Base-by-base conservation (phyloP, 1,139 yeast species). In the Yarrowia galli region DNA sequence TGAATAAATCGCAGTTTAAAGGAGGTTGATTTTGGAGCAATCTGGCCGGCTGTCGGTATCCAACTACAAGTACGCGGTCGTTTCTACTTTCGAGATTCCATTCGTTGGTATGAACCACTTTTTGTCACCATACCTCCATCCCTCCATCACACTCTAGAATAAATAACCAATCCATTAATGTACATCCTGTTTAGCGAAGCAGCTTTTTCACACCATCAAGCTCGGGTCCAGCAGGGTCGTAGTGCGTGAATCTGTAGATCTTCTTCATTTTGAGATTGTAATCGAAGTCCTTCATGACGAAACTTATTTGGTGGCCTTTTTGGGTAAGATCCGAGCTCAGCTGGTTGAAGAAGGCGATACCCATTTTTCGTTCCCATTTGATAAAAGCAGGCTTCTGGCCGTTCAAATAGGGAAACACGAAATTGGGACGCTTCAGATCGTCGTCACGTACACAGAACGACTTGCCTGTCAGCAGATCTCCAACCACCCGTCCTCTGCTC, bases 401-500 rank as follows among this genome's bases (percentile, higher is more conserved):
- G 35, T 16, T 18, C 9, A 22, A 16, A 13, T 8, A 46, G 13
- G 49, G 32, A 6, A 46, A 46, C 20, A 23, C 18, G 32, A 46
- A 46, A 16, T 23, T 46, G 32, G 18, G 49, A 2, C 18, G 18
- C 2, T n/a, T 18, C 15, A 15, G 49, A 23, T 18, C 16, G 32
- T 7, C 32, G 35, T 46, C 49, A 0, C 16, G 8, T 18, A 23
- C 49, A 12, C 49, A 46, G 32, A 23, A 46, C 12, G 49, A 20
- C 0, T 13, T 46, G n/a, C 49, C 49, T 2, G 32, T 46, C 12
- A 15, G 8, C 18, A 46, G 18, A 16, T 46, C 49, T 7, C 32
- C 49, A 15, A 46, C 49, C n/a, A 46, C 49, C 5, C 49, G 49
- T 46, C 49, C 49, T 46, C 49, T 7, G 13, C 49, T 46, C 32